Evolutionary conservation across 2,329 filamentous ascomycete species (phyloP).

Genomic region (Paradendryphiella salina): DNA sequence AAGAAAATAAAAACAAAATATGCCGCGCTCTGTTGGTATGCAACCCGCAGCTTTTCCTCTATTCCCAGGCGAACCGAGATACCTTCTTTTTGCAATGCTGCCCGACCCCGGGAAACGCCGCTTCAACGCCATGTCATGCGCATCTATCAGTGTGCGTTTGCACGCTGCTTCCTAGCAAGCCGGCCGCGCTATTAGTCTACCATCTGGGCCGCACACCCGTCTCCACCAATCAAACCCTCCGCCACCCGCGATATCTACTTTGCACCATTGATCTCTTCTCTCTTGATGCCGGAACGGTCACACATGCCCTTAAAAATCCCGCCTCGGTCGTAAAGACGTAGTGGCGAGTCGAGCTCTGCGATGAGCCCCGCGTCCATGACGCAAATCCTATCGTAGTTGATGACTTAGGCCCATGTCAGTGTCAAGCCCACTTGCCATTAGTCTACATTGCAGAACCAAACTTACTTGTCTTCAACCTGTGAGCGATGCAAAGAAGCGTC

Average conservation of each 20-base stretch:
- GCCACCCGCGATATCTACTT: conserved; percentile 7
- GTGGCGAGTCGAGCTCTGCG: conserved; percentile 79
- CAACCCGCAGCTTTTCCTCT: not conserved
- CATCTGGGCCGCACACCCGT: conserved; percentile 19
- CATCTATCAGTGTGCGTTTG: conserved; percentile 9
- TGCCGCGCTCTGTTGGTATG: not conserved
- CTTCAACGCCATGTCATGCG: conserved; percentile 27
- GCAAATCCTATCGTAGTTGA: conserved; percentile 91
- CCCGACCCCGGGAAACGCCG: conserved; percentile 16
- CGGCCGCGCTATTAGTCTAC: conserved; percentile 20
- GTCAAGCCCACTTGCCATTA: not conserved
- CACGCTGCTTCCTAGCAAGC: conserved; percentile 7
- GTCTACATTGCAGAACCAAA: not conserved
- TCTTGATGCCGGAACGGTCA: conserved; percentile 75
- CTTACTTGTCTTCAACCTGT: conserved; percentile 72
- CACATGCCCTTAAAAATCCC: conserved; percentile 92
- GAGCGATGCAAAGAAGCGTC: conserved; percentile 90
- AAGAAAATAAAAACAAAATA: not conserved
- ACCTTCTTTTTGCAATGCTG: conserved; percentile 1
- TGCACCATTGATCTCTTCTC: conserved; percentile 52
- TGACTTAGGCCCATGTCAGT: conserved; percentile 56
- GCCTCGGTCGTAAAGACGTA: conserved; percentile 69
- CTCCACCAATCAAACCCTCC: conserved; percentile 6
- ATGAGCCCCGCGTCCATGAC: conserved; percentile 93
- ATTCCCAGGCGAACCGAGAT: not conserved